Conservation (phyloP, 2,329 filamentous ascomycete genomes). For the Sarocladium kiliense region DNA sequence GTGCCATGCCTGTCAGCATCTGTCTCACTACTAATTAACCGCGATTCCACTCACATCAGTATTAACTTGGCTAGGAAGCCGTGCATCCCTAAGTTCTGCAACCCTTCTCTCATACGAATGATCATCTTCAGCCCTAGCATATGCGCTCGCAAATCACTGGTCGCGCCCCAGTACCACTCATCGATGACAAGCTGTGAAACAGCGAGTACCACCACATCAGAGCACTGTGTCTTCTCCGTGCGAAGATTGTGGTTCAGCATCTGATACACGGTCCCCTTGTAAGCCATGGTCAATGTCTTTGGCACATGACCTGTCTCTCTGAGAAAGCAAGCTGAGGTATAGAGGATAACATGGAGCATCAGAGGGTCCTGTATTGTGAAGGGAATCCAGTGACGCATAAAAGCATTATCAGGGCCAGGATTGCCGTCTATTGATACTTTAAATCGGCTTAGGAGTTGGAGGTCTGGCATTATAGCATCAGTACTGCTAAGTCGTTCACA, state of each 20-base stretch:
- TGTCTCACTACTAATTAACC: neutral
- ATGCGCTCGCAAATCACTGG: constrained; percentile 38
- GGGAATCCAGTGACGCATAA: constrained; percentile 43
- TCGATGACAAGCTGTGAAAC: constrained; percentile 44
- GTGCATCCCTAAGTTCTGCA: constrained; percentile 39
- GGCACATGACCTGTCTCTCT: constrained; percentile 43
- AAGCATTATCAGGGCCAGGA: constrained; percentile 36
- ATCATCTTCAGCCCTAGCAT: constrained; percentile 42
- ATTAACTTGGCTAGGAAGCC: constrained; percentile 43
- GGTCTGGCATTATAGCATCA: constrained; percentile 27
- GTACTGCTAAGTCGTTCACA: no score
- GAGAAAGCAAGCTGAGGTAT: constrained; percentile 46
- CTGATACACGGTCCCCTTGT: constrained; percentile 37
- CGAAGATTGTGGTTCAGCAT: constrained; percentile 43
- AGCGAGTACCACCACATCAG: constrained; percentile 40
- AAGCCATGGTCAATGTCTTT: constrained; percentile 34
- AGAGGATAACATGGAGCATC: constrained; percentile 42
- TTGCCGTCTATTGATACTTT: constrained; percentile 45
- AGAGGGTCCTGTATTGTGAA: constrained; percentile 44
- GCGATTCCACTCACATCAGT: constrained; percentile 34
- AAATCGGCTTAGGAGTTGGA: constrained; percentile 45
- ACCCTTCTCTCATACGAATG: constrained; percentile 41
- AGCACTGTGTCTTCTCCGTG: constrained; percentile 28
- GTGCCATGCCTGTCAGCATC: constrained; percentile 15
- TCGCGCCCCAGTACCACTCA: constrained; percentile 51